Evolutionary conservation across 768 basidiomycete genomes (phyloP), one percentile per base, ranked within the genome.

Genomic region (Podaxis sp.): DNA sequence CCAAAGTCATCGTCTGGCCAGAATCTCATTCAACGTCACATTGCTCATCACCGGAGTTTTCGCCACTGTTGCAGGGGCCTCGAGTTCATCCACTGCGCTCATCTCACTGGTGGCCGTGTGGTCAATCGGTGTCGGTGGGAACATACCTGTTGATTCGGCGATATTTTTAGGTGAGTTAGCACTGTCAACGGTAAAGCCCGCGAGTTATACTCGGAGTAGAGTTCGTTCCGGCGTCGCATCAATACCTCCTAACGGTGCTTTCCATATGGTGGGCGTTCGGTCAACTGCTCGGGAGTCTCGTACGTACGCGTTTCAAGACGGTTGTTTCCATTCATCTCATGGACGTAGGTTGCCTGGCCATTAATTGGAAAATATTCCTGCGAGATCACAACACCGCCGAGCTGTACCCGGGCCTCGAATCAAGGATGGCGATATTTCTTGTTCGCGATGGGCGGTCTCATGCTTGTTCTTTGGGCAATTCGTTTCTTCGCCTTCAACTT

Each of bases 261-360:
- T 90, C 89, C 0, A 83, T 91, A 40, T 92, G 88, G 87, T 93
- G 91, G 91, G 87, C 88, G 4, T 78, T 91, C 37, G 89, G 89
- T 2, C 90, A 91, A 70, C 80, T 91, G 0, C 69, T 90, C 51
- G 88, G 84, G 24, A 79, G 79, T 65, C 65, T 82, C 54, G 78
- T 79, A 63, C 28, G 67, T 63, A 15, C 28, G 41, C 33, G 44
- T 33, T 33, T n/a, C n/a, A 17, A 2, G 53, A 2, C 15, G 28
- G 28, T 15, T 4, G 20, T 33, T 30, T 28, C 20, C 44, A 8
- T 7, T 20, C 44, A 7, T 33, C 38, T 26, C 20, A 20, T 7
- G 28, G 30, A 22, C 7, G 49, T 64, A 87, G 81, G 76, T 91
- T 64, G 90, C 90, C 2, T 93, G 90, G 90, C 88, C 89, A 0